Base-by-base conservation (phyloP, 495 filamentous ascomycete genomes). In the Hypoxylon perforatum region DNA sequence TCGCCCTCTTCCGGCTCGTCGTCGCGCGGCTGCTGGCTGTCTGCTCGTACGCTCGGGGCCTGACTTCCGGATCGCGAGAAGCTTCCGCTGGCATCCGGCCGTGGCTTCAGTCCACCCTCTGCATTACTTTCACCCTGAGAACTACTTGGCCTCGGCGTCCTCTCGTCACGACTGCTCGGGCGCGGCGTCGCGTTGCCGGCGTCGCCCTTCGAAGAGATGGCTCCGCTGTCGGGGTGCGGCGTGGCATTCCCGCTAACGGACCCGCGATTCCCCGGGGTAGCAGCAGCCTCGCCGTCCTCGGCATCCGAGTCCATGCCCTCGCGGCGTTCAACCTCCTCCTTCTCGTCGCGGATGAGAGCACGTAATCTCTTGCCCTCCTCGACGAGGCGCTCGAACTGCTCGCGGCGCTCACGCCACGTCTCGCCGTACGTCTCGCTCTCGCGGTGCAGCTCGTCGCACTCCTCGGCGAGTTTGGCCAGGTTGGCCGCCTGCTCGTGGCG, bases 321-420 rank as follows among this genome's bases (percentile, higher is more conserved):
- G 22, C 84, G 78, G 7, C 86, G 75, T 62, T 88, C 86, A 3
- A 85, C 81, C 78, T 97, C 95, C 75, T 98, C 95, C 76, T 97
- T 97, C 81, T 97, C 93, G 76, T 97, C 93, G 41, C 92, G 87
- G 67, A 99, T 98, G 69, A 96, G 79, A 30, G 89, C 85, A 48
- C 93, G 83, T 67, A 98, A 83, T 62, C 92, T 84, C 87, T 90
- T 91, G 4, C 93, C 91, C 81, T 98, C 94, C 38, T 93, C 92
- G 59, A 97, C 91, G 72, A 99, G 95, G 65, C 87, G 83, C 11
- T 89, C 91, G 77, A 98, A 99, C 77, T 97, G 93, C 70, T 91
- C 90, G 39, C 93, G 78, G 33, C 96, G 83, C 74, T 96, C 92
- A 15, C 85, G 79, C 94, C 94, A 98, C 3, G 92, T 96, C 49